Evolutionary conservation across 75 land plant species (phyloP), one percentile per base, ranked within the genome.

Genomic region (Sequoiadendron giganteum): DNA sequence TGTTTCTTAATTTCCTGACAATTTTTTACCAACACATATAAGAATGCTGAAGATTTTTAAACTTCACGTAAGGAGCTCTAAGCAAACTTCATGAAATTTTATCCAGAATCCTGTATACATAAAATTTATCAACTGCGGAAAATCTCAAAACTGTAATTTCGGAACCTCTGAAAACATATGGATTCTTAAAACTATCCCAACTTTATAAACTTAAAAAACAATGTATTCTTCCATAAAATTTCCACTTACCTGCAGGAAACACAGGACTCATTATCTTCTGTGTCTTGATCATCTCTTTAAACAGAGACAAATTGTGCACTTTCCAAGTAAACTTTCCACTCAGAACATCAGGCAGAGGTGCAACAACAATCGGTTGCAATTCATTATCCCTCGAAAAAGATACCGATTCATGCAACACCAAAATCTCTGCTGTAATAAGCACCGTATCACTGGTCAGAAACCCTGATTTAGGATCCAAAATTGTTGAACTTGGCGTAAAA

Each of bases 181-280:
- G n/a, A 65, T 65, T 21, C 70, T 65, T 65, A 65, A 65, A 65
- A 65, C n/a, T 6, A 25, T 25, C 8, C 70, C 70, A 6, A 65
- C 70, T 65, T 65, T 65, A 25, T 65, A 65, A 65, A 65, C 28
- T 0, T 65, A 16, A 52, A 21, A 25, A 25, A 65, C 25, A 25
- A 65, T 65, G 70, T 65, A 65, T 6, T 30, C n/a, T 65, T 65
- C 70, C 70, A 21, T 65, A 25, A 7, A 4, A 25, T 25, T 65
- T 65, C 70, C 70, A 8, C 70, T 65, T 65, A 65, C 99, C 98
- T 11, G 99, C 99, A 0, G 99, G 97, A 83, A 98, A 98, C 55
- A 97, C 95, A 1, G 99, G 97, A 89, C 99, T 98, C 97, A 97
- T 97, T 82, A 98, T 97, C 88, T 98, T 98, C 93, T 98, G 99